A percentile compares a stretch with the other conserved stretches of the same genome.
phyloP scores from a whole-genome alignment of 306 rosid genomes.

The Begonia loranthoides region DNA sequence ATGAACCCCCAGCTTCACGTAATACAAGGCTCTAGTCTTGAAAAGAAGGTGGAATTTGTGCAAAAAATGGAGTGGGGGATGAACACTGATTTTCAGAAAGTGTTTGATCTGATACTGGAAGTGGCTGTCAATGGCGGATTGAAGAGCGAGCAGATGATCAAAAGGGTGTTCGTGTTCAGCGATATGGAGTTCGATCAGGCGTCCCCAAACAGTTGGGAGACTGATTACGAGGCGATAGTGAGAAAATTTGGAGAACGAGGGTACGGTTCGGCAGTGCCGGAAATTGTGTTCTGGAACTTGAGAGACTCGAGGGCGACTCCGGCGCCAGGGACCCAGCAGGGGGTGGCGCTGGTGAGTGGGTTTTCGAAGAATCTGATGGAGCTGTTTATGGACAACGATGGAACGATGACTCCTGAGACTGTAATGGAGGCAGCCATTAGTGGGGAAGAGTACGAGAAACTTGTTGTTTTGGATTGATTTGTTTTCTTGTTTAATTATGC shows the following conservation, averaged over 20 bases:
- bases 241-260: constrained; percentile 15
- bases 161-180: constrained; percentile 21
- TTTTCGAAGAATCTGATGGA: constrained; percentile 20
- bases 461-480: constrained; percentile 19
- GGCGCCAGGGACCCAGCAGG: constrained; percentile 7
- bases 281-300: constrained; percentile 31
- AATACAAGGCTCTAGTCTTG: constrained; percentile 14
- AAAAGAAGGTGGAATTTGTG: constrained; percentile 10
- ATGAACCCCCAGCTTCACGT: constrained; percentile 16
- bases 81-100: constrained; percentile 25
- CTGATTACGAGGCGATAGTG: constrained; percentile 17
- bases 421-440: constrained; percentile 16
- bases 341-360: constrained; percentile 26
- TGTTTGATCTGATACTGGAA: constrained; percentile 23
- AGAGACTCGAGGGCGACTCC: constrained; percentile 16
- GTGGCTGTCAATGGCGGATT: constrained; percentile 19
- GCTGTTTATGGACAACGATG: constrained; percentile 12
- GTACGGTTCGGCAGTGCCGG: constrained; percentile 13
- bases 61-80: not conserved
- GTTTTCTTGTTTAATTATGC: not conserved
- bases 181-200: constrained; percentile 37
- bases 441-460: constrained; percentile 22
- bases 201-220: constrained; percentile 11
- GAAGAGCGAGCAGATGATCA: constrained; percentile 21
- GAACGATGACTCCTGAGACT: constrained; percentile 7